Evolutionary conservation across 108 stramenopile species (phyloP).

Genomic region (Fragilariopsis cylindrus): DNA sequence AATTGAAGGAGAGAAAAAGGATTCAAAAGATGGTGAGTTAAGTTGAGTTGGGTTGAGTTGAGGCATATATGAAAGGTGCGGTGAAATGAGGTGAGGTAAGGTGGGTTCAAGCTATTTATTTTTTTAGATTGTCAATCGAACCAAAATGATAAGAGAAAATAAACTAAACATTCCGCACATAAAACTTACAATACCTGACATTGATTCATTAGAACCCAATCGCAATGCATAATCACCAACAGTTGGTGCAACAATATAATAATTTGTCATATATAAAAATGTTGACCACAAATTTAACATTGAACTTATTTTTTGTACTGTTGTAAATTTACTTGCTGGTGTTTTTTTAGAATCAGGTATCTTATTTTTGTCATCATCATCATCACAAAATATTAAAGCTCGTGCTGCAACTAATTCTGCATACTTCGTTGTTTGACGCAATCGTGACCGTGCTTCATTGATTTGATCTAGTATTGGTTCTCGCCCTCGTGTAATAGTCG

Average conservation of each 20-base stretch:
- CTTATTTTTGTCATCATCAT: conserved; percentile 1
- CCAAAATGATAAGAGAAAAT: no score
- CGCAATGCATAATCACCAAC: conserved; percentile 74
- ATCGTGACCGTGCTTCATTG: conserved; percentile 35
- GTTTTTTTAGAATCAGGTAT: conserved; percentile 7
- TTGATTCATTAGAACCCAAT: conserved; percentile 70
- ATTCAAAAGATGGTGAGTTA: background rate
- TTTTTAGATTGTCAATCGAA: no score
- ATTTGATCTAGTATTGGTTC: conserved; percentile 46
- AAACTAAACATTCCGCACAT: no score
- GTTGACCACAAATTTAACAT: conserved; percentile 84
- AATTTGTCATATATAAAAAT: conserved; percentile 93
- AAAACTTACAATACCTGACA: conserved; percentile 54
- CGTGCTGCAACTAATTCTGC: conserved; percentile 43
- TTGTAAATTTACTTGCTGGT: conserved; percentile 9
- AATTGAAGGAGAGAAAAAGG: background rate
- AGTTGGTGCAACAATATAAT: conserved; percentile 92
- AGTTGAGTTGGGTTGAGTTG: no score
- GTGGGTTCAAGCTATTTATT: no score
- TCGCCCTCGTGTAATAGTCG: conserved; percentile 14
- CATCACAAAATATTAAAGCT: conserved; percentile 27
- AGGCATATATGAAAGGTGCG: no score
- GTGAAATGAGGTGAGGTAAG: no score
- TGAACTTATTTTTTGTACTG: conserved; percentile 31
- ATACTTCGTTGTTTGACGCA: conserved; percentile 39